Base-by-base conservation (phyloP, 1,284 basidiomycete species). In the Papiliotrema flavescens region DNA sequence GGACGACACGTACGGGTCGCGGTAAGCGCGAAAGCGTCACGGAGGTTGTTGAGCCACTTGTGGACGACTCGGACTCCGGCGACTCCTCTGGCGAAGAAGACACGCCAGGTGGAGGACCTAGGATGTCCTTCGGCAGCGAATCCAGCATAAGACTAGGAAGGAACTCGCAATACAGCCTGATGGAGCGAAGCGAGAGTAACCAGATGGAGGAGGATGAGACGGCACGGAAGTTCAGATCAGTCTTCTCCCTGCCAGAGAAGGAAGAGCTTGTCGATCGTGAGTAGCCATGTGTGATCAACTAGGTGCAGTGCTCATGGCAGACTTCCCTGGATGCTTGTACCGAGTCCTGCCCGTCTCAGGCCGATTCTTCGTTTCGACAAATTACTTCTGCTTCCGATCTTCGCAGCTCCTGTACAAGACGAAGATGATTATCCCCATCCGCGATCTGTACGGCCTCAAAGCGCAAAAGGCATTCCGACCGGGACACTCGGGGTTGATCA, bases 391-490 rank as follows among this genome's bases (percentile, higher is more conserved):
- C 76, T 95, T 95, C 81, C 86, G 88, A 67, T 89, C 90, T 2
- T 87, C 83, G 43, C 86, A 87, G 1, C 81, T 89, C 8, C 71
- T 93, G 43, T 82, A 84, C 51, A 86, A 85, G 70, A 94, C 90
- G 14, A 83, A 84, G 89, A 97, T 98, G 94, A 85, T 95, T 34
- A 80, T 98, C 19, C 95, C 95, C 5, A 84, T 96, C 52, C 83
- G 84, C 49, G 94, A 98, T 70, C 83, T 98, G 45, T 80, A 96
- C 35, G 83, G 89, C 11, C 82, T 85, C 8, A 89, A 96, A 73
- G 87, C 84, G 67, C 86, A 89, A 17, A 90, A 87, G 70, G 90
- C 91, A 0, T 90, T 90, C 67, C 84, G 89, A 14, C 90, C 93
- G 68, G 90, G 88, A 2, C 90, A 91, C 65, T 84, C 89, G 62